Percentiles rank a stretch among this genome's conserved stretches.
Evolutionary conservation across 139 green algal genomes (phyloP).

Genomic region (Auxenochlorella pyrenoidosa): DNA sequence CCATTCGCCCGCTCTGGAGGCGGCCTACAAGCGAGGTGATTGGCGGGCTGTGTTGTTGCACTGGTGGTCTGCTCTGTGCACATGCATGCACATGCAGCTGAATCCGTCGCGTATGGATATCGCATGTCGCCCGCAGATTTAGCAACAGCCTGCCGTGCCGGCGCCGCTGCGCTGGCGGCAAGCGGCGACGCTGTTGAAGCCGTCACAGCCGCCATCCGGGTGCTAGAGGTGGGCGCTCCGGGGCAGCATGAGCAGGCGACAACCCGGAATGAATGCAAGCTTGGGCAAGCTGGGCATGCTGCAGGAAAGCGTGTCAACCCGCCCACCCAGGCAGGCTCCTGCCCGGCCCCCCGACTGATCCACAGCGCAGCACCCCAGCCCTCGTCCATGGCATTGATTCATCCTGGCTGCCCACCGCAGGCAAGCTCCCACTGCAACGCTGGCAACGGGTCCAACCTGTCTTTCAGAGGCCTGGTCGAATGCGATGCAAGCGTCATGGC

Average conservation of each 20-base stretch:
- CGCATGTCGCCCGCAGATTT: conserved; percentile 44
- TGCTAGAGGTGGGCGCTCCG: conserved; percentile 62
- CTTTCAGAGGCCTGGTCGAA: conserved; percentile 74
- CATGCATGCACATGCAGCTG: background rate
- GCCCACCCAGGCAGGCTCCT: too few species aligned
- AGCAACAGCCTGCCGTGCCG: conserved; percentile 52
- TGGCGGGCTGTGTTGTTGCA: too few species aligned
- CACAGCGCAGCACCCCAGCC: too few species aligned
- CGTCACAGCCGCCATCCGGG: conserved; percentile 59
- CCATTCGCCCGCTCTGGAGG: conserved; percentile 59
- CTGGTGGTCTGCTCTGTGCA: background rate
- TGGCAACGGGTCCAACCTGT: conserved; percentile 82
- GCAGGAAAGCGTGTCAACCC: too few species aligned
- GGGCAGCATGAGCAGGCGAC: background rate
- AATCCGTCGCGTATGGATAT: background rate
- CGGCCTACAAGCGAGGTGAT: conserved; percentile 58
- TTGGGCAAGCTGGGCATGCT: background rate
- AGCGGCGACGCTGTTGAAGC: conserved; percentile 46
- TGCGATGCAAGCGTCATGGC: conserved; percentile 85
- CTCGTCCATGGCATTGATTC: too few species aligned
- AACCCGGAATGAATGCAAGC: background rate
- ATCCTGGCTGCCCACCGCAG: conserved; percentile 44
- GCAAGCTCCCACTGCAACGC: conserved; percentile 78
- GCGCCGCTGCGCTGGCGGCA: conserved; percentile 39
- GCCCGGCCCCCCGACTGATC: too few species aligned